A percentile compares a stretch with the other conserved stretches of the same genome.
These are phyloP conservation scores for Hanseniaspora jakobsenii DNA, from an alignment of 805 yeast genomes.

Conservation along the genomic window DNA sequence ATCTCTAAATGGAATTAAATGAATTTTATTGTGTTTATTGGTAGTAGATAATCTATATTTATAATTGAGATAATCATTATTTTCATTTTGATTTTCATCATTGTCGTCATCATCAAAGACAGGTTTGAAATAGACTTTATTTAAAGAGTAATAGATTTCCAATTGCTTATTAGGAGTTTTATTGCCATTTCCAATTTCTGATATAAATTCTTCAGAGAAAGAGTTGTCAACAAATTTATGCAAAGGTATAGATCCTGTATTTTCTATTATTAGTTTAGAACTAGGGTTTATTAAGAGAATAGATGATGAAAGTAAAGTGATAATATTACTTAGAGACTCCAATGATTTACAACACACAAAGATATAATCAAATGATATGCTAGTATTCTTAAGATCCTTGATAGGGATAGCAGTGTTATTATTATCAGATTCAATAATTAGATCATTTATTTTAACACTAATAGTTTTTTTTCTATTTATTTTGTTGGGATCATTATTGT, in stretches of 20 bases:
- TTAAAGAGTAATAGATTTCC: not conserved
- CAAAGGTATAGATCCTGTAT: slow-evolving; percentile 4
- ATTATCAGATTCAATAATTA: no score
- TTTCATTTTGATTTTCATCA: not conserved
- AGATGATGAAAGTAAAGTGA: not conserved
- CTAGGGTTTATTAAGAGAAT: not conserved
- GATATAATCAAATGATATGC: slow-evolving; percentile 1
- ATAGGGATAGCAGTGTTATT: no score
- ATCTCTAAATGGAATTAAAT: no score
- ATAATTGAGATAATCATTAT: no score
- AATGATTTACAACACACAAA: not conserved
- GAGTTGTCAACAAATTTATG: not conserved
- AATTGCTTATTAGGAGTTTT: no score
- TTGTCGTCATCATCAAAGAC: not conserved
- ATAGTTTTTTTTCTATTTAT: not conserved
- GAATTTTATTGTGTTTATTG: not conserved
- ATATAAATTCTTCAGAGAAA: not conserved
- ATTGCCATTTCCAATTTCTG: no score
- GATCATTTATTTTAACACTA: no score
- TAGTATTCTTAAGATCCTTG: not conserved
- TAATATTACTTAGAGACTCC: not conserved
- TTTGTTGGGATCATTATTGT: not conserved
- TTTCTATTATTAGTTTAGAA: slow-evolving; percentile 4
- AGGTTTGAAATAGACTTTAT: not conserved
- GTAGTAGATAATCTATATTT: not conserved